A percentile compares a stretch with the other conserved stretches of the same genome.
phyloP scores from a whole-genome alignment of 495 filamentous ascomycete species.

The Penicillium bovifimosum region DNA sequence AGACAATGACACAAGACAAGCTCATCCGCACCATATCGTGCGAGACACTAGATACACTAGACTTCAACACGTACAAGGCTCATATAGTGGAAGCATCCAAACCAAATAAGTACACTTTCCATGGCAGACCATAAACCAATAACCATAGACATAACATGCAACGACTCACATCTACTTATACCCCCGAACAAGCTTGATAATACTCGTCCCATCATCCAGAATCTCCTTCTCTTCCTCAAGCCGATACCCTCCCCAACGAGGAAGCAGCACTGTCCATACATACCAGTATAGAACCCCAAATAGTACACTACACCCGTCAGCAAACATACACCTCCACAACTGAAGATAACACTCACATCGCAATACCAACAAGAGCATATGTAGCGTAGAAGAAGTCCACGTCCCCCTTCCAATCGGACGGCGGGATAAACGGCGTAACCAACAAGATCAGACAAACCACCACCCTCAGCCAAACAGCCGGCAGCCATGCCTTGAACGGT shows the following conservation, averaged over 20 bases:
- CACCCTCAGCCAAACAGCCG: slow-evolving; percentile 38
- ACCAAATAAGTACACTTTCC: no score
- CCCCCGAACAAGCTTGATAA: slow-evolving; percentile 48
- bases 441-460: slow-evolving; percentile 30
- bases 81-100: no score
- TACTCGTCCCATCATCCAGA: slow-evolving; percentile 53
- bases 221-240: slow-evolving; percentile 55
- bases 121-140: no score
- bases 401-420: slow-evolving; percentile 43
- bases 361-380: slow-evolving; percentile 66
- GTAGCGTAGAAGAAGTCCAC: slow-evolving; percentile 63
- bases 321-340: not conserved
- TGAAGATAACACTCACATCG: slow-evolving; percentile 50
- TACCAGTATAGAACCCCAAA: slow-evolving; percentile 67
- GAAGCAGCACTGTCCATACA: slow-evolving; percentile 60
- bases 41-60: no score
- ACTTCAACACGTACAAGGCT: no score
- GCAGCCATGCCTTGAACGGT: slow-evolving; percentile 64
- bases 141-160: no score
- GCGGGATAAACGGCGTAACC: slow-evolving; percentile 39
- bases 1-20: no score
- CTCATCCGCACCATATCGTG: no score
- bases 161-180: not conserved
- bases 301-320: slow-evolving; percentile 40
- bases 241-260: slow-evolving; percentile 51